Percentiles rank a stretch among this genome's conserved stretches.
Evolutionary conservation across 768 basidiomycete genomes (phyloP).

Genomic region (Boletus fagicola): DNA sequence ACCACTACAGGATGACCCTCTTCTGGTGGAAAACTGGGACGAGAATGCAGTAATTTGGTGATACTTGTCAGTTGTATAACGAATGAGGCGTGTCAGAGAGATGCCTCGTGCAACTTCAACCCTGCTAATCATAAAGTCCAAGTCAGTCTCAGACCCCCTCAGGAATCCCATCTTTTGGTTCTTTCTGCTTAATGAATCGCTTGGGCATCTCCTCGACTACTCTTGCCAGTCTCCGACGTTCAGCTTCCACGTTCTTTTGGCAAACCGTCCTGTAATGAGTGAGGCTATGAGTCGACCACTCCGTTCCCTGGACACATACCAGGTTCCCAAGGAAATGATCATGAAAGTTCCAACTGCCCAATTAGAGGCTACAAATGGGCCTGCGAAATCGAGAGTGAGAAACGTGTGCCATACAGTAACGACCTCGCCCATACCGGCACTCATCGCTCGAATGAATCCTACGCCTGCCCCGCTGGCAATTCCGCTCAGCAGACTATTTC

Average conservation of each 20-base stretch:
- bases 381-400: constrained; percentile 28
- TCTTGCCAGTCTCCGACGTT: constrained; percentile 52
- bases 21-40: constrained; percentile 77
- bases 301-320: constrained; percentile 44
- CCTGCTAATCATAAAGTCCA: background rate
- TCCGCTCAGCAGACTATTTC: constrained; percentile 71
- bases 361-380: constrained; percentile 63
- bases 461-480: constrained; percentile 80
- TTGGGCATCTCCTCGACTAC: constrained; percentile 63
- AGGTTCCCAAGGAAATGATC: constrained; percentile 63
- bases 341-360: constrained; percentile 80
- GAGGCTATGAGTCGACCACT: constrained; percentile 6
- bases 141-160: constrained; percentile 9
- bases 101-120: background rate
- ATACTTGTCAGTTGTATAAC: constrained; percentile 17
- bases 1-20: constrained; percentile 53
- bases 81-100: background rate
- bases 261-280: constrained; percentile 56
- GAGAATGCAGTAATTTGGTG: constrained; percentile 54
- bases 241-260: constrained; percentile 51
- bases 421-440: constrained; percentile 48
- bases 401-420: background rate
- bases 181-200: constrained; percentile 46
- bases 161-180: constrained; percentile 29
- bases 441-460: constrained; percentile 69